Evolutionary conservation across 2,329 filamentous ascomycete genomes (phyloP), one percentile per base, ranked within the genome.

Genomic region (Monilinia vaccinii-corymbosi): DNA sequence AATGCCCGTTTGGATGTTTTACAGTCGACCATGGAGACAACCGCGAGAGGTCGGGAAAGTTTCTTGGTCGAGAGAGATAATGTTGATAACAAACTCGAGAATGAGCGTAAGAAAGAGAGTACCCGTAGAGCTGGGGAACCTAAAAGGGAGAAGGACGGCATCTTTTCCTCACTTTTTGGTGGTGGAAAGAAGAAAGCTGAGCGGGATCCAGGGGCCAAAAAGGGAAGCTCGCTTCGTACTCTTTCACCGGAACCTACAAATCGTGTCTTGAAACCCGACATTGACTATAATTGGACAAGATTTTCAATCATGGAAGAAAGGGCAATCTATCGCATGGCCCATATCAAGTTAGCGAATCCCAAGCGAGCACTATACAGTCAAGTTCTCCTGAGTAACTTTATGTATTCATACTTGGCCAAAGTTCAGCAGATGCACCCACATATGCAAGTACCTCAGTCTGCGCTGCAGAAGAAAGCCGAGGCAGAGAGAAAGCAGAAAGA

Each of bases 371-470:
- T 99, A 56, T 88, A 96, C 71, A 97, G 93, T 62, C 94, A 99
- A 74, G 94, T 99, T 25, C 79, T 99, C 61, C 82, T 99, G 66
- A 97, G 92, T 75, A 99, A 99, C 73, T 99, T 99, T 75, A 99
- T 99, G 94, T 99, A 99, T 76, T 94, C 91, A 60, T 99, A 99
- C 73, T 82, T 99, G 65, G 94, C 94, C 63, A 99, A 97, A 74
- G 94, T 99, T 49, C 94, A 99, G 75, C 91, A 95, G 70, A 97
- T 97, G 90, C 94, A 99, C 73, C 94, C 94, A 47, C 90, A 96
- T 71, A 89, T 97, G 75, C 89, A 95, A 69, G 86, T 96, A 47
- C 90, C 90, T n/a, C 83, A 88, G 40, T 92, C 88, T 56, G 77
- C 80, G 18, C 85, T 88, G 40, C 91, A 91, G 68, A 86, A 88